Conservation (phyloP, 2,329 filamentous ascomycete genomes). For the Phialocephala subalpina region DNA sequence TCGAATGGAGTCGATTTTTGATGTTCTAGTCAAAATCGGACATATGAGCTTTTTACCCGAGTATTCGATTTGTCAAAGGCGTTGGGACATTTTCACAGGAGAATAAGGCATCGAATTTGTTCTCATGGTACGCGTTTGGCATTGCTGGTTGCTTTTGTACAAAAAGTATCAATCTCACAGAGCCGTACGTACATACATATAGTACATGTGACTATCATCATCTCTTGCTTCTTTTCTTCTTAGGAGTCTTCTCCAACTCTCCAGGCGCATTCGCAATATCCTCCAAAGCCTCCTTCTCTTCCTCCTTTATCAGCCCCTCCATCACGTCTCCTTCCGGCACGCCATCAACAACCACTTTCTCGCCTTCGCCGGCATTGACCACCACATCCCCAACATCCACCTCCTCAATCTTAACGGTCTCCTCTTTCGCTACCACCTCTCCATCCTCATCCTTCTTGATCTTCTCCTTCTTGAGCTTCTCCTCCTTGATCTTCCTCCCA, state of each 20-base stretch:
- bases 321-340: conserved; percentile 5
- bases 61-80: no score
- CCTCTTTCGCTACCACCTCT: conserved; percentile 44
- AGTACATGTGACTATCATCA: background rate
- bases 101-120: no score
- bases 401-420: background rate
- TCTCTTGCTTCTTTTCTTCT: conserved; percentile 17
- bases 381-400: background rate
- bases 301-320: conserved; percentile 26
- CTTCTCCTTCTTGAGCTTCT: conserved; percentile 44
- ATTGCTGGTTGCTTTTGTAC: no score
- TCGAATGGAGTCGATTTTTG: no score
- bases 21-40: no score
- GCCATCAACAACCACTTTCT: conserved; percentile 19
- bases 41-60: no score
- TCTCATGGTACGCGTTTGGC: no score
- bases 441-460: conserved; percentile 47
- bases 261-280: conserved; percentile 32
- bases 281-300: conserved; percentile 21
- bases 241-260: conserved; percentile 23
- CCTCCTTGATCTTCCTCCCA: conserved; percentile 60
- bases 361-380: background rate
- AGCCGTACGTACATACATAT: no score
- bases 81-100: no score
- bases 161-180: no score